phyloP scores from a whole-genome alignment of 495 filamentous ascomycete genomes.

The Jackrogersella multiformis region DNA sequence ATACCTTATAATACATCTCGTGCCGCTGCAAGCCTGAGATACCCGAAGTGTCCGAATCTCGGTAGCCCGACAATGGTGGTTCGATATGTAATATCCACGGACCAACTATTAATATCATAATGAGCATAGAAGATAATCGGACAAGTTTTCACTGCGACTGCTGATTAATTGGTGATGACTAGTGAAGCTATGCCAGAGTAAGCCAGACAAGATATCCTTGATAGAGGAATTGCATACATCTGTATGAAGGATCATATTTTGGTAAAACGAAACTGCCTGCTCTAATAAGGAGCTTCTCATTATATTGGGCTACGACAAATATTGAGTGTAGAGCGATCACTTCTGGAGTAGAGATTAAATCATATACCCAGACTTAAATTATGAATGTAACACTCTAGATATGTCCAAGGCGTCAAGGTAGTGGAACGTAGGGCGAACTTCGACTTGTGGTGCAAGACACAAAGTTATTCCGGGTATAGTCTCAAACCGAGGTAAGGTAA shows the following conservation, averaged over 20 bases:
- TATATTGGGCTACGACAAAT: too few relatives aligned
- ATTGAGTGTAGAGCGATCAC: too few relatives aligned
- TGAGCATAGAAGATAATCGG: background rate
- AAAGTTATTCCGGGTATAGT: background rate
- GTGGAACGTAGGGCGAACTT: constrained; percentile 18
- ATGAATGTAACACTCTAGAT: constrained; percentile 3
- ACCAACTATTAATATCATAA: background rate
- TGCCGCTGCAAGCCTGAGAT: constrained; percentile 1
- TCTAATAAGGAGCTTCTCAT: too few relatives aligned
- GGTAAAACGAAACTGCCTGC: too few relatives aligned
- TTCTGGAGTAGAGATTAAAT: too few relatives aligned
- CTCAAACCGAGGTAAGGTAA: background rate
- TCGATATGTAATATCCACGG: background rate
- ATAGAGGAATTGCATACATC: background rate
- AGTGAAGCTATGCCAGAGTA: too few relatives aligned
- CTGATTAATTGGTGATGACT: background rate
- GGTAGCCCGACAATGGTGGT: background rate
- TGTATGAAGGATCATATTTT: too few relatives aligned
- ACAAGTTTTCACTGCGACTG: background rate
- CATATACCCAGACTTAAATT: constrained; percentile 2
- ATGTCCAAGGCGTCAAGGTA: constrained; percentile 5
- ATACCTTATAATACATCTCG: background rate
- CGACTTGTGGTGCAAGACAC: background rate
- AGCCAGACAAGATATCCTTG: too few relatives aligned
- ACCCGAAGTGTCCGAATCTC: constrained; percentile 14